Evolutionary conservation across 1,284 basidiomycete genomes (phyloP), one percentile per base, ranked within the genome.

Genomic region (Grifola frondosa): DNA sequence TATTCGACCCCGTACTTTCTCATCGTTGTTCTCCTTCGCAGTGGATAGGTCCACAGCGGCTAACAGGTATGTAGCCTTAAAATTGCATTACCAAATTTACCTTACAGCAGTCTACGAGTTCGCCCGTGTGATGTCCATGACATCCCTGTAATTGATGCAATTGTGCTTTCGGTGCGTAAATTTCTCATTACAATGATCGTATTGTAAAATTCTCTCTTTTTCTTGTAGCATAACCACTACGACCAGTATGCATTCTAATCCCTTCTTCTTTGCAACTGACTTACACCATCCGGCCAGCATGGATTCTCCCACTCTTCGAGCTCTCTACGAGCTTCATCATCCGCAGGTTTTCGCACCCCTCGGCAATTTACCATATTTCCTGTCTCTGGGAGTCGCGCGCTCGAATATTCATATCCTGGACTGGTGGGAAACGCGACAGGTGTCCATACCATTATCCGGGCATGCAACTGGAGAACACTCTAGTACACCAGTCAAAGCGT

Each of bases 1-100:
- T 89, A 11, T 84, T 85, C 50, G 86, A 89, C 57, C 86, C 87
- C 9, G 84, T 84, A 3, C 81, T 84, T 52, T 80, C 75, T 22
- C 66, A 80, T 44, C 66, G 82, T 7, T 86, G 83, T 59, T 79
- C 76, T 26, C 82, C 82, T 0, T 65, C 61, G 19, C 74, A 76
- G 42, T 70, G 58, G 50, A 44, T 76, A 0, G 84, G 81, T 1
- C 81, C 80, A 2, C 34, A 9, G 33, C 39, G 53, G 6, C 79
- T 70, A 50, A 83, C 77, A 4, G 68, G 79, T 80, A 40, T 33
- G 67, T 58, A 5, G 17, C 11, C 22, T n/a, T 20, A 7, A 7
- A 8, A 7, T 20, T 16, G 15, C n/a, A 10, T 21, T 30, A 13
- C 22, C 21, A 20, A 12, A 21, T 30, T 6, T 19, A 7, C 7